phyloP scores from a whole-genome alignment of 495 filamentous ascomycete genomes.

The Chaetomium cochliodes region DNA sequence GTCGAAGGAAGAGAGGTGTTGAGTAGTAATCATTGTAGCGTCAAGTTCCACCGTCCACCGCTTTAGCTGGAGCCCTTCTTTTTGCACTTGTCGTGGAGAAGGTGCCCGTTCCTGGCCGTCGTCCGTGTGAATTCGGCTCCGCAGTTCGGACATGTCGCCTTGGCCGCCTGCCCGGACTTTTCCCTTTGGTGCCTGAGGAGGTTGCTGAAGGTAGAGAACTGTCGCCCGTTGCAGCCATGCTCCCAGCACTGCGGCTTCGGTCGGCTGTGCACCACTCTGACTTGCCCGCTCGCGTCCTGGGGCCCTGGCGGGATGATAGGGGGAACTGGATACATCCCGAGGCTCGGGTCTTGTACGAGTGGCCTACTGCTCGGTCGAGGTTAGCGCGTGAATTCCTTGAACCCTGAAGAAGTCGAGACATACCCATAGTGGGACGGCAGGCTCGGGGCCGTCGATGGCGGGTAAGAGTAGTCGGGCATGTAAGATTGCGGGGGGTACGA shows the following conservation, averaged over 20 bases:
- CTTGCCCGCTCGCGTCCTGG: conserved; percentile 47
- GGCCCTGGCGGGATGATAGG: conserved; percentile 32
- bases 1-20: not conserved
- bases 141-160: conserved; percentile 82
- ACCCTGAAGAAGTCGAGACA: conserved; percentile 8
- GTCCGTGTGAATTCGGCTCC: conserved; percentile 90
- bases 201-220: conserved; percentile 96
- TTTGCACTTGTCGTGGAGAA: conserved; percentile 90
- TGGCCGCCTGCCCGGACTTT: conserved; percentile 83
- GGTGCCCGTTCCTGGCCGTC: conserved; percentile 84
- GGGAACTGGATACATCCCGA: conserved; percentile 46
- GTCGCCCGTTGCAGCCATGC: conserved; percentile 88
- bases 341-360: conserved; percentile 40
- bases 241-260: conserved; percentile 95
- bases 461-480: conserved; percentile 43
- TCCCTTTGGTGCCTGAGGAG: conserved; percentile 89
- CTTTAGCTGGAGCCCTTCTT: conserved; percentile 40
- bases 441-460: conserved; percentile 39
- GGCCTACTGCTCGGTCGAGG: conserved; percentile 29
- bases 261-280: conserved; percentile 69
- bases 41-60: not conserved
- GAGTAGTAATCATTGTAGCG: not conserved
- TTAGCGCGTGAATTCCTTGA: not conserved
- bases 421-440: conserved; percentile 50
- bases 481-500: conserved; percentile 35